These are phyloP conservation scores for Tothia fuscella DNA, from an alignment of 2,329 filamentous ascomycete genomes.

Conservation along the genomic window DNA sequence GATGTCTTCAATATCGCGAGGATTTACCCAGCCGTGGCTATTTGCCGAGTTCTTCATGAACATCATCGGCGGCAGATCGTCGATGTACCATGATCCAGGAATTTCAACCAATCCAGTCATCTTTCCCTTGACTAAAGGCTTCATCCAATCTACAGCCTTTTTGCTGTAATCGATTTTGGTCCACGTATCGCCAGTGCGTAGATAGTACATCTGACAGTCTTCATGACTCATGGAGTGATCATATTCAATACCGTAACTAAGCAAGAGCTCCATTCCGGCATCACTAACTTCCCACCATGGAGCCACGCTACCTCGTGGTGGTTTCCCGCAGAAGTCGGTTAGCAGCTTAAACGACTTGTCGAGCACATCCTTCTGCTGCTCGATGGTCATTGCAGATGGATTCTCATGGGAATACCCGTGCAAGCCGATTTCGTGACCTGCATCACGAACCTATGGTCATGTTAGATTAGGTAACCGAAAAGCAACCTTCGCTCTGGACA, in stretches of 20 bases:
- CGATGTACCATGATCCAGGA: slow-evolving; percentile 44
- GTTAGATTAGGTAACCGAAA: too few relatives aligned
- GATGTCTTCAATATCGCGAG: slow-evolving; percentile 50
- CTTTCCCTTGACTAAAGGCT: slow-evolving; percentile 46
- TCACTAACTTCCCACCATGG: slow-evolving; percentile 64
- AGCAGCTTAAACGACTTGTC: slow-evolving; percentile 62
- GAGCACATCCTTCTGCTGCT: slow-evolving; percentile 64
- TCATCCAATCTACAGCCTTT: slow-evolving; percentile 54
- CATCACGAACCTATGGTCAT: too few relatives aligned
- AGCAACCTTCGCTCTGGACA: too few relatives aligned
- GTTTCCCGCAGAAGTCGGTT: slow-evolving; percentile 56
- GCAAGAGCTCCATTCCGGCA: slow-evolving; percentile 53
- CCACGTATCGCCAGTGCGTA: slow-evolving; percentile 53
- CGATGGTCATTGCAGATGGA: slow-evolving; percentile 56
- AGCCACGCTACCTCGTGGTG: slow-evolving; percentile 58
- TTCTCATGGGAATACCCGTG: slow-evolving; percentile 68
- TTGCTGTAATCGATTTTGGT: slow-evolving; percentile 56
- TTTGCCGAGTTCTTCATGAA: slow-evolving; percentile 57
- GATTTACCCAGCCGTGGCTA: slow-evolving; percentile 48
- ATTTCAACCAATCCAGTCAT: slow-evolving; percentile 55
- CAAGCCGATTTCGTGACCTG: slow-evolving; percentile 54
- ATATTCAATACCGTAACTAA: slow-evolving; percentile 57
- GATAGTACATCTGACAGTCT: slow-evolving; percentile 52
- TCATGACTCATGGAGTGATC: slow-evolving; percentile 57
- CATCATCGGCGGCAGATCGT: slow-evolving; percentile 55